Percentiles rank a stretch among this genome's conserved stretches.
These are phyloP conservation scores for Coprinopsis marcescibilis DNA, from an alignment of 768 basidiomycete species.

Conservation along the genomic window DNA sequence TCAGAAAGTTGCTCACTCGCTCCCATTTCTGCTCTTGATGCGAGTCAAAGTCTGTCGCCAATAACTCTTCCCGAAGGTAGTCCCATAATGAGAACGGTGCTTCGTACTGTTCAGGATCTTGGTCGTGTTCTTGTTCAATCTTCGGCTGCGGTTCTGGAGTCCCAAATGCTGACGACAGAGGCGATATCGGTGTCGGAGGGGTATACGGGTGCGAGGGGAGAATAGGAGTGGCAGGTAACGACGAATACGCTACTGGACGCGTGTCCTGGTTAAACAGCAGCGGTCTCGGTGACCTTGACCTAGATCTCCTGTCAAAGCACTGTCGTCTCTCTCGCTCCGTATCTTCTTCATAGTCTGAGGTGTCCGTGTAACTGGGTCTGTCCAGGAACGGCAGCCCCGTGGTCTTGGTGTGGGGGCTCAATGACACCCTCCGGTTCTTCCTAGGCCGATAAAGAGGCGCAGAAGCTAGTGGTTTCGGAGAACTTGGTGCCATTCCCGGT, in stretches of 20 bases:
- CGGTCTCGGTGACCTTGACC: slow-evolving; percentile 21
- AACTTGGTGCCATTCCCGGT: slow-evolving; percentile 18
- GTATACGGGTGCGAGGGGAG: slow-evolving; percentile 38
- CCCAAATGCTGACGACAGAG: slow-evolving; percentile 16
- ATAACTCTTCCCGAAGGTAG: slow-evolving; percentile 80
- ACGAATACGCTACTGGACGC: slow-evolving; percentile 56
- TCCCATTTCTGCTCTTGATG: slow-evolving; percentile 96
- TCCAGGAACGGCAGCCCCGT: slow-evolving; percentile 17
- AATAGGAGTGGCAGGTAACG: slow-evolving; percentile 70
- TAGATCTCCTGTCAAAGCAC: slow-evolving; percentile 15
- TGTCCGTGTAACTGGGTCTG: slow-evolving; percentile 21
- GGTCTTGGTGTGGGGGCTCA: slow-evolving; percentile 23
- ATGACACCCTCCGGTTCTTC: slow-evolving; percentile 18
- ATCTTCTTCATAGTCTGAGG: slow-evolving; percentile 27
- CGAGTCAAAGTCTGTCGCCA: slow-evolving; percentile 91
- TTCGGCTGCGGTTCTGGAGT: slow-evolving; percentile 16
- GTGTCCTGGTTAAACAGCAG: slow-evolving; percentile 21
- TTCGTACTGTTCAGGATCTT: too few relatives aligned
- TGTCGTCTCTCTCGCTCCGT: slow-evolving; percentile 13
- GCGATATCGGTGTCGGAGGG: slow-evolving; percentile 28
- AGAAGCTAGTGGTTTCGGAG: slow-evolving; percentile 22
- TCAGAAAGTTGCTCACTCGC: slow-evolving; percentile 91
- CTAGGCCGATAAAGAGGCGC: slow-evolving; percentile 18
- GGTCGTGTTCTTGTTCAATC: slow-evolving; percentile 17
- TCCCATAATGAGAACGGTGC: slow-evolving; percentile 86